phyloP scores from a whole-genome alignment of 495 filamentous ascomycete genomes.

The Penicillium malachiteum region DNA sequence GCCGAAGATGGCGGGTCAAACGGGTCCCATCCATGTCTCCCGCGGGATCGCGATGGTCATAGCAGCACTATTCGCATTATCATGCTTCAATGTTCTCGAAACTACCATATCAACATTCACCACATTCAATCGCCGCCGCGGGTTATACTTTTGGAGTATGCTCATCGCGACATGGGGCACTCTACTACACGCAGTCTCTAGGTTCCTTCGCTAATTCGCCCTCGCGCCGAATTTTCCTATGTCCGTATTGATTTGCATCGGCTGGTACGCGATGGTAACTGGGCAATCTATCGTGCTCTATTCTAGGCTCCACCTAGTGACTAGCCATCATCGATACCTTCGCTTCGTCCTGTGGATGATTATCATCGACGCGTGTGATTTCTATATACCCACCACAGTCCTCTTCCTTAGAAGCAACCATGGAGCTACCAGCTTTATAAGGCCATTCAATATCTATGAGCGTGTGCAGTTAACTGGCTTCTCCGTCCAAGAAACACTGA shows the following conservation, averaged over 20 bases:
- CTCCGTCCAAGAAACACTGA: conserved; percentile 45
- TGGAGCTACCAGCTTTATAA: conserved; percentile 14
- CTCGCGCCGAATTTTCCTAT: conserved; percentile 25
- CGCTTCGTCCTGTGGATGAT: conserved; percentile 35
- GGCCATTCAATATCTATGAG: conserved; percentile 41
- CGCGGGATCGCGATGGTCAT: conserved; percentile 26
- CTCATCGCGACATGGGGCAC: conserved; percentile 27
- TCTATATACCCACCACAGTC: conserved; percentile 33
- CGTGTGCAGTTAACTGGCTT: conserved; percentile 41
- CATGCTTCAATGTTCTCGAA: conserved; percentile 40
- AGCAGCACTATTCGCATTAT: conserved; percentile 32
- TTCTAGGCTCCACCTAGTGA: conserved; percentile 42
- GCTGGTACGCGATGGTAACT: conserved; percentile 36
- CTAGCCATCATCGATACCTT: conserved; percentile 12
- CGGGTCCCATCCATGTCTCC: conserved; percentile 11
- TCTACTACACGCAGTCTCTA: conserved; percentile 22
- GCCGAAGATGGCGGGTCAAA: conserved; percentile 20
- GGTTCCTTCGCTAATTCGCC: conserved; percentile 32
- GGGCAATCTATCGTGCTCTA: conserved; percentile 39
- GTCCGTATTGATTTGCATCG: conserved; percentile 26
- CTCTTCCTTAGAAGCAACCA: conserved; percentile 30
- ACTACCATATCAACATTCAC: conserved; percentile 38
- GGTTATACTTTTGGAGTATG: conserved; percentile 50
- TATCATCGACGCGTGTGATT: conserved; percentile 23
- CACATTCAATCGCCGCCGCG: conserved; percentile 36